Evolutionary conservation across 1,284 basidiomycete species (phyloP).

Genomic region (Ceratobasidium sp.): DNA sequence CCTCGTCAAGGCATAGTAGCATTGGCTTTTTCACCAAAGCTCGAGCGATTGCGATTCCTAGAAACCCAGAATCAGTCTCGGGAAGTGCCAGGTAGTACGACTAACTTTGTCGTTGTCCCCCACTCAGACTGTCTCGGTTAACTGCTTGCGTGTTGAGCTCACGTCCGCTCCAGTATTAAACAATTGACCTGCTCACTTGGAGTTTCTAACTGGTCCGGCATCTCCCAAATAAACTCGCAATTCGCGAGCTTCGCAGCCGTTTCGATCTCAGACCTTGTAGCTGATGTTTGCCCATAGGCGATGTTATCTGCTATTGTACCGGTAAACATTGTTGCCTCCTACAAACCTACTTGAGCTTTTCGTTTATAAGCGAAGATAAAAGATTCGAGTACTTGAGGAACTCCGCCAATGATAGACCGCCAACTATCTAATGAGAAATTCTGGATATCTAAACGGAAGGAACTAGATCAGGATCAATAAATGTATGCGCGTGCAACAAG

Average conservation of each 20-base stretch:
- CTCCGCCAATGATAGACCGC: conserved; percentile 88
- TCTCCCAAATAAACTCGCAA: conserved; percentile 94
- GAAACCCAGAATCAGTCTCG: background rate
- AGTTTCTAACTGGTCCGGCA: conserved; percentile 89
- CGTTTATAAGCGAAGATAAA: background rate
- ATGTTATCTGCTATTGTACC: conserved; percentile 96
- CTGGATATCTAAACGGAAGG: conserved; percentile 74
- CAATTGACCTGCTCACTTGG: conserved; percentile 66
- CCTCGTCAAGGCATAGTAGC: conserved; percentile 86
- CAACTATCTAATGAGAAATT: conserved; percentile 87
- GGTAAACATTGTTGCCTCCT: conserved; percentile 84
- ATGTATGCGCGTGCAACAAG: conserved; percentile 40
- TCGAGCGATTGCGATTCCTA: conserved; percentile 64
- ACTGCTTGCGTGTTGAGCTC: conserved; percentile 63
- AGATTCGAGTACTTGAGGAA: conserved; percentile 72
- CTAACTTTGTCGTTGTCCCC: conserved; percentile 75
- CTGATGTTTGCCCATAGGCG: conserved; percentile 84
- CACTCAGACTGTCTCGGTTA: conserved; percentile 79
- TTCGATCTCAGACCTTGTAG: conserved; percentile 87
- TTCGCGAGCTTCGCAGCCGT: conserved; percentile 91
- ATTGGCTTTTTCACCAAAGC: conserved; percentile 88
- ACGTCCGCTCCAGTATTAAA: too few relatives aligned
- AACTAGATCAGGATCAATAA: background rate
- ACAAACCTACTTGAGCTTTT: conserved; percentile 38
- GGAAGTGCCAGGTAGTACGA: conserved; percentile 54